Evolutionary conservation across 2,329 filamentous ascomycete species (phyloP).

Genomic region (Exophiala viscosa): DNA sequence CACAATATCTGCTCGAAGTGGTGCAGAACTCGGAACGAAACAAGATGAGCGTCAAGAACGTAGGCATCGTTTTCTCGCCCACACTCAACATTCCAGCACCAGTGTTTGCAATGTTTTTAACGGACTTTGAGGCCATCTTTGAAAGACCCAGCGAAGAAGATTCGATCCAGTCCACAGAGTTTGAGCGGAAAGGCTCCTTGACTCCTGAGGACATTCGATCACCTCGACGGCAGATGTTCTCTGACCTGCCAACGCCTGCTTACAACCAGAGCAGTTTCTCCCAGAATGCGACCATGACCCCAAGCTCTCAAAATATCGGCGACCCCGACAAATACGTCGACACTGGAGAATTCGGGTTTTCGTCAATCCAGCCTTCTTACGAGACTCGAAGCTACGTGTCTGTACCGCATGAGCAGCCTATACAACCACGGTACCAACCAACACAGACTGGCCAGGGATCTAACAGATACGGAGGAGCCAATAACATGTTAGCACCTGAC

Average conservation of each 20-base stretch:
- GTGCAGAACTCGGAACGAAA: slow-evolving; percentile 86
- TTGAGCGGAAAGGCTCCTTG: slow-evolving; percentile 34
- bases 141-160: slow-evolving; percentile 53
- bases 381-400: slow-evolving; percentile 29
- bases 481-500: slow-evolving; percentile 41
- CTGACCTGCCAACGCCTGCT: slow-evolving; percentile 61
- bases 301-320: slow-evolving; percentile 26
- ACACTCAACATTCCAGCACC: slow-evolving; percentile 94
- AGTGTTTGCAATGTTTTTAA: slow-evolving; percentile 88
- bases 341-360: slow-evolving; percentile 31
- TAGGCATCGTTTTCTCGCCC: slow-evolving; percentile 96
- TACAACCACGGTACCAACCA: slow-evolving; percentile 20
- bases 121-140: slow-evolving; percentile 85
- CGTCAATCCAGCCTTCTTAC: slow-evolving; percentile 42
- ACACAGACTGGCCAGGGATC: slow-evolving; percentile 21
- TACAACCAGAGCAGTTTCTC: slow-evolving; percentile 57
- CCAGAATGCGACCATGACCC: slow-evolving; percentile 29
- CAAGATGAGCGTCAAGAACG: slow-evolving; percentile 97
- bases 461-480: slow-evolving; percentile 33
- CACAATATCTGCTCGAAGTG: slow-evolving; percentile 84
- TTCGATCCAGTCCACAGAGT: slow-evolving; percentile 12
- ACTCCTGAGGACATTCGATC: slow-evolving; percentile 58
- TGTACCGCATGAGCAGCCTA: slow-evolving; percentile 29
- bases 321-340: slow-evolving; percentile 49
- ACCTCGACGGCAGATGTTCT: slow-evolving; percentile 63